Evolutionary conservation across 2,329 filamentous ascomycete genomes (phyloP), one percentile per base, ranked within the genome.

Genomic region (Fusarium sp.): DNA sequence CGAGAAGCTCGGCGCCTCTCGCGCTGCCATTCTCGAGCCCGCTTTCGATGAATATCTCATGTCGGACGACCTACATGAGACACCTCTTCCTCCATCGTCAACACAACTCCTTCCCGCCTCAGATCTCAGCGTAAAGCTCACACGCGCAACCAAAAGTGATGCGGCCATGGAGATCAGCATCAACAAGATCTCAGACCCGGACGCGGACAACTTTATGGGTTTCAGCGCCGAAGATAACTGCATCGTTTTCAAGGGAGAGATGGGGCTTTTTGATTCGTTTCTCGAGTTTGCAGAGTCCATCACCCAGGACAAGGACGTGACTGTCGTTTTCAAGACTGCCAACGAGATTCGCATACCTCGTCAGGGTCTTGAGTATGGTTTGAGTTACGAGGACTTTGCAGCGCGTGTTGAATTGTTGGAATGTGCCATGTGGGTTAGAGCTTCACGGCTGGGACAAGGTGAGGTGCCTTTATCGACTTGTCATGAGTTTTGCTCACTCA

Each of bases 331-430:
- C 43, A 74, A 75, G 45, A 65, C 76, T 1, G 60, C 73, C 22
- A 54, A 63, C 6, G 50, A 72, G 15, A 27, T 78, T 12, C 66
- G 72, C 8, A 63, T 79, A 14, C 78, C 78, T 17, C 22, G n/a
- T 6, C 61, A 62, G 6, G 78, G 78, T 5, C 56, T 80, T 3
- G 68, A 72, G 25, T 59, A 54, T 9, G 76, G 76, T 15, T 63
- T 80, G 22, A 43, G 56, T 4, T 80, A 76, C 37, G 68, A 74
- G 14, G 63, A 74, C 3, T 80, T 80, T 43, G 76, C 69, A 6
- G 40, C 50, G 17, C 70, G 70, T 25, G 78, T 80, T 9, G 78
- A 80, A 64, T 57, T 79, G 12, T 68, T 80, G 22, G 75, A 80
- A 57, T 79, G 76, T 58, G 71, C 70, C 35, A 71, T 77, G 70